Conservation (phyloP, 768 basidiomycete genomes). For the Kwoniella botswanensis region DNA sequence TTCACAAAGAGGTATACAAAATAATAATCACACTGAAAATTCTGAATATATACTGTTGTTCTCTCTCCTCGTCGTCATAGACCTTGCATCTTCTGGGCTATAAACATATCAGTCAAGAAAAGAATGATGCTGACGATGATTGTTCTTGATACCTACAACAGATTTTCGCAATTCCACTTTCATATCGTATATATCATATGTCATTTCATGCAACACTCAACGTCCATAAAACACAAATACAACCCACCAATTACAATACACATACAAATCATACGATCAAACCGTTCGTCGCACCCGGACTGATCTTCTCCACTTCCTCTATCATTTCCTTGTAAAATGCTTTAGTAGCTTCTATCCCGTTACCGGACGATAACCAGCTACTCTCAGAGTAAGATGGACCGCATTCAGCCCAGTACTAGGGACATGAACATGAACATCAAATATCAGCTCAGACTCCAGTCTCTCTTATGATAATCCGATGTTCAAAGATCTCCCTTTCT, state of each 20-base stretch:
- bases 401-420: constrained; percentile 32
- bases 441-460: background rate
- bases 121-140: background rate
- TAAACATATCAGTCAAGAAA: background rate
- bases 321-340: constrained; percentile 21
- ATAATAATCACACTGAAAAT: constrained; percentile 30
- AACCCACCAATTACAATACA: background rate
- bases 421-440: background rate
- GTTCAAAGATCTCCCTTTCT: too few relatives aligned
- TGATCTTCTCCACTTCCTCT: constrained; percentile 19
- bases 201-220: background rate
- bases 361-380: constrained; percentile 17
- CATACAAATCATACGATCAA: background rate
- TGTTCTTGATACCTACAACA: too few relatives aligned
- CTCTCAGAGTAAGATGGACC: constrained; percentile 17
- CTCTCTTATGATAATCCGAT: background rate
- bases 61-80: background rate
- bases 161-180: too few relatives aligned
- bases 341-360: constrained; percentile 18
- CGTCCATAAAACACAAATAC: background rate
- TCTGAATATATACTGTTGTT: constrained; percentile 15
- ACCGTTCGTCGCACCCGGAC: constrained; percentile 16
- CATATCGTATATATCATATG: too few relatives aligned
- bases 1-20: constrained; percentile 22
- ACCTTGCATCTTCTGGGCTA: background rate